Evolutionary conservation across 2,329 filamentous ascomycete genomes (phyloP).

Genomic region (Dothistroma septosporum): DNA sequence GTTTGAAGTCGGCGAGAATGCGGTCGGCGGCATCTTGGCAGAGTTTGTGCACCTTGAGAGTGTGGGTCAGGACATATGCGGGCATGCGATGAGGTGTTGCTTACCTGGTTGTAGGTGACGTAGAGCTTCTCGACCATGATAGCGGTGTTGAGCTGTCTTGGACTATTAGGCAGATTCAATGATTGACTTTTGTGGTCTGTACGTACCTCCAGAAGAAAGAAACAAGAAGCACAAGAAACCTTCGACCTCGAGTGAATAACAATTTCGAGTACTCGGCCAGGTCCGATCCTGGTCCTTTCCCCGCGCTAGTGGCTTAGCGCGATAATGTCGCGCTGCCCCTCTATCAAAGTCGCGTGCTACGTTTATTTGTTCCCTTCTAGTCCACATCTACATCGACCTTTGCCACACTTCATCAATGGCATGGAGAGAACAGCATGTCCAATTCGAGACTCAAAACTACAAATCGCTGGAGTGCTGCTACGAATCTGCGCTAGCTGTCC

Average conservation of each 20-base stretch:
- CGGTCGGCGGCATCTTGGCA: slow-evolving; percentile 79
- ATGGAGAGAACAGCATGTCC: no score
- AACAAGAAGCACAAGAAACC: neutral
- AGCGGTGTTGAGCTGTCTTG: neutral
- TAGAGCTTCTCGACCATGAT: slow-evolving; percentile 24
- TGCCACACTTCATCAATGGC: no score
- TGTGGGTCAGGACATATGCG: neutral
- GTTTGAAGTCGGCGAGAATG: slow-evolving; percentile 81
- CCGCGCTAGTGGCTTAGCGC: neutral
- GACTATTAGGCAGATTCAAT: neutral
- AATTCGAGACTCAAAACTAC: no score
- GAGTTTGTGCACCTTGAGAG: slow-evolving; percentile 81
- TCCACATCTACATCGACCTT: no score
- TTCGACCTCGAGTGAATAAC: neutral
- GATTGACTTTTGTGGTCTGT: neutral
- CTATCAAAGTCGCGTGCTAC: neutral
- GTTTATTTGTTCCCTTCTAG: neutral
- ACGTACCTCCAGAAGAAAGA: slow-evolving; percentile 11
- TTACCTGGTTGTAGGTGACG: slow-evolving; percentile 26
- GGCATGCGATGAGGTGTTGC: slow-evolving; percentile 1
- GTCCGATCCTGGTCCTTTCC: neutral
- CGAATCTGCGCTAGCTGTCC: no score
- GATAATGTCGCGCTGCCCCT: neutral
- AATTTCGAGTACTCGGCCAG: slow-evolving; percentile 2
- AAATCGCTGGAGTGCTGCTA: no score